These are phyloP conservation scores for Acorus gramineus DNA, from an alignment of 106 monocot species.

Conservation along the genomic window DNA sequence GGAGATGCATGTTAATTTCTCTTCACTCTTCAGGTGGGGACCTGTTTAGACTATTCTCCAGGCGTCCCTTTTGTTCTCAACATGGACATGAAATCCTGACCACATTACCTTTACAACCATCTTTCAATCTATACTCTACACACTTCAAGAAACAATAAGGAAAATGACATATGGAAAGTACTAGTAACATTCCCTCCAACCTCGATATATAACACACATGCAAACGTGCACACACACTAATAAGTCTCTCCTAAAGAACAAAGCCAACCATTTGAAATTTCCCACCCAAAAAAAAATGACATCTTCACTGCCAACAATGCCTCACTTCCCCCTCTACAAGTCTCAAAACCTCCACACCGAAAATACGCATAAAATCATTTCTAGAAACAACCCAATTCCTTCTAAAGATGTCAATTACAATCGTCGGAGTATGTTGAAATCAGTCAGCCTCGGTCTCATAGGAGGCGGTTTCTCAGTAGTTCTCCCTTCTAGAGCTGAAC, in stretches of 20 bases:
- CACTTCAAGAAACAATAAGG: too few species aligned
- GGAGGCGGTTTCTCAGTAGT: slow-evolving; percentile 10
- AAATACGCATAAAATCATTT: slow-evolving; percentile 2
- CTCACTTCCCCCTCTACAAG: slow-evolving; percentile 16
- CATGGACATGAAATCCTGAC: too few species aligned
- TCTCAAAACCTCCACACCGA: slow-evolving; percentile 27
- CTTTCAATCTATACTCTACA: too few species aligned
- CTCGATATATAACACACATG: neutral
- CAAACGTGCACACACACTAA: neutral
- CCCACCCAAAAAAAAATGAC: slow-evolving; percentile 12
- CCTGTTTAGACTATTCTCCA: too few species aligned
- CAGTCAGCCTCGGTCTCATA: slow-evolving; percentile 18
- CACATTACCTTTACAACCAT: too few species aligned
- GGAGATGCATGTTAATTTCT: too few species aligned
- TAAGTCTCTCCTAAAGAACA: neutral
- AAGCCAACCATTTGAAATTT: neutral
- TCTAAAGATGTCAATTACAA: slow-evolving; percentile 7
- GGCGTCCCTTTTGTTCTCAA: too few species aligned
- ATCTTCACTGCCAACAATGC: slow-evolving; percentile 23
- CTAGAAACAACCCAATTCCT: slow-evolving; percentile 4
- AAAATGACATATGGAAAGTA: slow-evolving; percentile 23
- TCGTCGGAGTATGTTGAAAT: slow-evolving; percentile 38
- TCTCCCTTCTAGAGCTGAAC: slow-evolving; percentile 27
- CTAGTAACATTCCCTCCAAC: slow-evolving; percentile 29
- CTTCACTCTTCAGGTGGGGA: too few species aligned